Base-by-base conservation (phyloP, 2,329 filamentous ascomycete species). In the Fusarium fujikuroi region DNA sequence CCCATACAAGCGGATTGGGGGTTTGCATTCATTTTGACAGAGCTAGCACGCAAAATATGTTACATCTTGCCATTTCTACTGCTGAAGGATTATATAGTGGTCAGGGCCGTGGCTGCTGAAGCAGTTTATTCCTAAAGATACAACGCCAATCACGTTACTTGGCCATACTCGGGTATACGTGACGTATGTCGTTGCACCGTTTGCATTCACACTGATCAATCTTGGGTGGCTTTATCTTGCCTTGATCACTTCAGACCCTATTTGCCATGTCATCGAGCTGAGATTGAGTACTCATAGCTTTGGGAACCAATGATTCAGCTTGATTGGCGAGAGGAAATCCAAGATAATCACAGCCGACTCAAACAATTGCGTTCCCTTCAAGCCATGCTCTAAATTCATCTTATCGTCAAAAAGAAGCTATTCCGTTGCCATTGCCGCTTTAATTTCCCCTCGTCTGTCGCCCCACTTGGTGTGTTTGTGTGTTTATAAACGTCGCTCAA, bases 351-450 rank as follows among this genome's bases (percentile, higher is more conserved):
- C 56, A 64, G 60, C 49, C 42, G 44, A 56, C 60, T 61, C 44
- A 61, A 69, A 60, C 50, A 64, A 36, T 30, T 59, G 11, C 36
- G 39, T 60, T 49, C 43, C 36, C 28, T 54, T 59, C 44, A 46
- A 60, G 54, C 65, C 58, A 58, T 69, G 59, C 70, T 77, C 69
- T 72, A 70, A 64, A 66, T 72, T 75, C 63, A 72, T 76, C 62
- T 72, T 54, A 73, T 76, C 76, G 60, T 78, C 69, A 69, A 66
- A 66, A 69, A 50, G 60, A 70, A 57, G 68, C 63, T 69, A 47
- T 74, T 47, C 46, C 36, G 39, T 68, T 62, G 71, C 50, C 62
- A 60, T 65, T 71, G 71, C 63, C 63, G 56, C 60, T 67, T 53
- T 72, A 46, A 60, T 72, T 62, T 72, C 67, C 66, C 72, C 72